Conservation (phyloP, 352 stramenopile genomes). For the Phytopythium boreale region DNA sequence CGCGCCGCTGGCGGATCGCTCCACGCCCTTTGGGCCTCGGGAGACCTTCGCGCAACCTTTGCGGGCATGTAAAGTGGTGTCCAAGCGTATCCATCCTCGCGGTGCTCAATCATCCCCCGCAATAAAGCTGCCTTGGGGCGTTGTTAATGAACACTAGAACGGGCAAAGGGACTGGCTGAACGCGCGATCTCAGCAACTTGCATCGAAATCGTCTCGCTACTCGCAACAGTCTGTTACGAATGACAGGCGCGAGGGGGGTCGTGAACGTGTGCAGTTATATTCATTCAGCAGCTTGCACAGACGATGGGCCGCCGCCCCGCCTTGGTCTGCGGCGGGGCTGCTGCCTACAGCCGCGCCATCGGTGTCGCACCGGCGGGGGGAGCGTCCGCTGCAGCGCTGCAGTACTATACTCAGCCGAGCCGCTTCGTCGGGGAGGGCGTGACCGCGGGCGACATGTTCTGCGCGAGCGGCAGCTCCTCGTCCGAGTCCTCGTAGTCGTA, state of each 20-base stretch:
- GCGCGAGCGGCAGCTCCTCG: constrained; percentile 59
- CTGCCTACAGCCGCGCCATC: not conserved
- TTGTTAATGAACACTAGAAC: not conserved
- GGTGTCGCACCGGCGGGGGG: not conserved
- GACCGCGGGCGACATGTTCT: constrained; percentile 55
- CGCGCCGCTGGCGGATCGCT: not conserved
- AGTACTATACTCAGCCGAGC: constrained; percentile 8
- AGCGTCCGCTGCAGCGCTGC: not conserved
- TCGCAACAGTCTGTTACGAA: not conserved
- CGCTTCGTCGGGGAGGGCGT: constrained; percentile 6
- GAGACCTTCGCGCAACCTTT: not conserved
- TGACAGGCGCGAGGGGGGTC: not conserved
- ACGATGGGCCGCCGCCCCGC: not conserved
- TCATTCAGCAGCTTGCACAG: not conserved
- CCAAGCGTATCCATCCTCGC: not conserved
- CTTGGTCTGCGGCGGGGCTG: not conserved
- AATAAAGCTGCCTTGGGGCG: too few relatives aligned
- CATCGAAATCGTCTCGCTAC: too few relatives aligned
- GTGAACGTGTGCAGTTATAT: constrained; percentile 6
- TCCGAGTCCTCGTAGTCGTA: constrained; percentile 72
- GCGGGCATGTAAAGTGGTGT: not conserved
- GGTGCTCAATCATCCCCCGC: not conserved
- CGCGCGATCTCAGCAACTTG: too few relatives aligned
- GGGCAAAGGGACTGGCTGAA: not conserved
- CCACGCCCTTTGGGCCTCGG: not conserved